Conservation (phyloP, 441 rosid genomes). For the Populus trichocarpa region DNA sequence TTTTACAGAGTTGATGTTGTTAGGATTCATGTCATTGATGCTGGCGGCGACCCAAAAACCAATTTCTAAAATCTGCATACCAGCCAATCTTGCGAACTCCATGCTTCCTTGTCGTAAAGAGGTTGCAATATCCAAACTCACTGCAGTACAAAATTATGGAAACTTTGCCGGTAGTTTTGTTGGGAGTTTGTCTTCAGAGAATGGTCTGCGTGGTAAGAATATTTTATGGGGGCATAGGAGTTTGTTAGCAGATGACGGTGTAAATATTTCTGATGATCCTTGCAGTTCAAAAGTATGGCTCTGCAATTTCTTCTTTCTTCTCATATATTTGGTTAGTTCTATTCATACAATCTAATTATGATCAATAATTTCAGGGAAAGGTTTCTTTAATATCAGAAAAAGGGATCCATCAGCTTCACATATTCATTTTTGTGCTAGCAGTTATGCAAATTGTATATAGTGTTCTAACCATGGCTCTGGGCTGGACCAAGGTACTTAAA, state of each 20-base stretch:
- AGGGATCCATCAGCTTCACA: constrained; percentile 58
- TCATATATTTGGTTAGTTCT: background rate
- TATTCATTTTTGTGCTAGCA: constrained; percentile 62
- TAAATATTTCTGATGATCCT: background rate
- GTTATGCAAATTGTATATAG: constrained; percentile 59
- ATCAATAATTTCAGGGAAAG: constrained; percentile 36
- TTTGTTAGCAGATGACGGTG: background rate
- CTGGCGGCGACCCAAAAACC: constrained; percentile 27
- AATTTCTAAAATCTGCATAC: constrained; percentile 34
- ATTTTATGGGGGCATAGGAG: background rate
- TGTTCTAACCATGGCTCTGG: constrained; percentile 55
- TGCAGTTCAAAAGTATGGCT: constrained; percentile 6
- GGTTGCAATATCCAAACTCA: background rate
- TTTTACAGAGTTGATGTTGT: constrained; percentile 35
- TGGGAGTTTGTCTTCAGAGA: background rate
- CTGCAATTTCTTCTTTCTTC: background rate
- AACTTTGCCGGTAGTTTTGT: background rate
- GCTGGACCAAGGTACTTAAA: constrained; percentile 56
- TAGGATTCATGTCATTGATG: constrained; percentile 40
- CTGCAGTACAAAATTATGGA: background rate
- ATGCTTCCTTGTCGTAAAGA: constrained; percentile 39
- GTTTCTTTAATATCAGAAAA: constrained; percentile 46
- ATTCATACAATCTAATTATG: background rate
- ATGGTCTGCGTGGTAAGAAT: background rate
- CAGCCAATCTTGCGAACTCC: constrained; percentile 19